Base-by-base conservation (phyloP, 1,284 basidiomycete genomes). In the Neolentinus lepideus region DNA sequence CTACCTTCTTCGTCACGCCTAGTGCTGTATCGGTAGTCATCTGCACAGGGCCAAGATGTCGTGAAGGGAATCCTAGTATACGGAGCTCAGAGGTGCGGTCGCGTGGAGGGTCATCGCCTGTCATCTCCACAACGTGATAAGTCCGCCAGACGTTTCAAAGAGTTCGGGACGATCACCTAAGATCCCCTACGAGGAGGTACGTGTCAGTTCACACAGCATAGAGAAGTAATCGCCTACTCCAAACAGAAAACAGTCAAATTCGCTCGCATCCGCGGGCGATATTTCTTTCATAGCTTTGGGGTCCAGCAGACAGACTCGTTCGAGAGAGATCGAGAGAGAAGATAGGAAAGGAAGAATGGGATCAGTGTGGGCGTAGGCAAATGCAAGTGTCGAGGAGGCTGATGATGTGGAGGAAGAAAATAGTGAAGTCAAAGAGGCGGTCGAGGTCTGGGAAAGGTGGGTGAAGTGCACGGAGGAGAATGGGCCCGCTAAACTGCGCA, bases 11-110 rank as follows among this genome's bases (percentile, higher is more conserved):
- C 0, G 93, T 94, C 4, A 98, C 95, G 8, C 90, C 93, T 0
- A 98, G 76, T 0, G 96, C 96, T 1, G 96, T 98, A 69, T 99
- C 96, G 0, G 96, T 99, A 25, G 96, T 98, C 96, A 99, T 99
- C 70, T 99, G 97, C 1, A 94, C 76, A 1, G 82, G 75, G 0
- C 92, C 92, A 3, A 97, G 76, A 69, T 90, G 90, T 25, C 94
- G 80, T 2, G 79, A 81, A 0, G 92, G 91, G 67, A 97, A 98
- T 0, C 94, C 94, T 16, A 94, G 73, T 14, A 78, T 78, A 26
- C 97, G 85, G 45, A 99, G 80, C 66, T 96, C 92, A 2, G 84
- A 81, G 0, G 96, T 99, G 48, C 90, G 75, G 63, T 96, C 93
- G 50, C 92, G 78, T 0, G 93, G 94, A 1, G 94, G 93, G 67